These are phyloP conservation scores for Fusarium succisae DNA, from an alignment of 2,329 filamentous ascomycete species.

Conservation along the genomic window DNA sequence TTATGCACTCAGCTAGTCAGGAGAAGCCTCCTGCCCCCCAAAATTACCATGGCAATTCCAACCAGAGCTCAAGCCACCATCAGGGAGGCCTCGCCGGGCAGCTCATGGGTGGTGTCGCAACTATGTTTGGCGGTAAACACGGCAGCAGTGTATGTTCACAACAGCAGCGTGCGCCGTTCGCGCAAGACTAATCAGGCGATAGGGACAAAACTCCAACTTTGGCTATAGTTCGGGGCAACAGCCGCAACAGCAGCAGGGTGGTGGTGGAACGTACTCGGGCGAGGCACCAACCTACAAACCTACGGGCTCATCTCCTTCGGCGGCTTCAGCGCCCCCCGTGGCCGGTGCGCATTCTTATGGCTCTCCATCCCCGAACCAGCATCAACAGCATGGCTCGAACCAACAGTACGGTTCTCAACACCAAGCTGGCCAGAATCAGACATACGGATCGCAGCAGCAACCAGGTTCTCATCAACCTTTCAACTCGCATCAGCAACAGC, in stretches of 20 bases:
- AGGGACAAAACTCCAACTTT: conserved; percentile 62
- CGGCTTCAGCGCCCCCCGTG: conserved; percentile 39
- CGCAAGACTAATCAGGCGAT: conserved; percentile 24
- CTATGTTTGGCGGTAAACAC: conserved; percentile 62
- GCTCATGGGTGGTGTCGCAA: conserved; percentile 64
- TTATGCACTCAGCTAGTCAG: conserved; percentile 58
- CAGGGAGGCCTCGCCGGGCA: conserved; percentile 61
- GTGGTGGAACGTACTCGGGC: conserved; percentile 60
- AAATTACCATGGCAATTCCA: conserved; percentile 61
- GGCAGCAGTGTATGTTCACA: conserved; percentile 46
- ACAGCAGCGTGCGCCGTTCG: not conserved
- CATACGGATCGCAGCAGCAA: conserved; percentile 33
- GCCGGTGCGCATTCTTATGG: conserved; percentile 43
- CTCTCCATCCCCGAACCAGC: conserved; percentile 42
- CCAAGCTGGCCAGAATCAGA: conserved; percentile 12
- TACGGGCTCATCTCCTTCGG: conserved; percentile 42
- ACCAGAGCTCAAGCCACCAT: conserved; percentile 48
- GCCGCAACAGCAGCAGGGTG: conserved; percentile 12
- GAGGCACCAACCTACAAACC: conserved; percentile 63
- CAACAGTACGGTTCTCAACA: conserved; percentile 13
- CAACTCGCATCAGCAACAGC: conserved; percentile 39
- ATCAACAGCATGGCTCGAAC: conserved; percentile 36
- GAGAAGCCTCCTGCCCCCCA: conserved; percentile 58
- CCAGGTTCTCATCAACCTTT: conserved; percentile 17
- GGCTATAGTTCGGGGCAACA: conserved; percentile 67